Base-by-base conservation (phyloP, 192 early-diverging fungal species). In the Dissophora ornata region DNA sequence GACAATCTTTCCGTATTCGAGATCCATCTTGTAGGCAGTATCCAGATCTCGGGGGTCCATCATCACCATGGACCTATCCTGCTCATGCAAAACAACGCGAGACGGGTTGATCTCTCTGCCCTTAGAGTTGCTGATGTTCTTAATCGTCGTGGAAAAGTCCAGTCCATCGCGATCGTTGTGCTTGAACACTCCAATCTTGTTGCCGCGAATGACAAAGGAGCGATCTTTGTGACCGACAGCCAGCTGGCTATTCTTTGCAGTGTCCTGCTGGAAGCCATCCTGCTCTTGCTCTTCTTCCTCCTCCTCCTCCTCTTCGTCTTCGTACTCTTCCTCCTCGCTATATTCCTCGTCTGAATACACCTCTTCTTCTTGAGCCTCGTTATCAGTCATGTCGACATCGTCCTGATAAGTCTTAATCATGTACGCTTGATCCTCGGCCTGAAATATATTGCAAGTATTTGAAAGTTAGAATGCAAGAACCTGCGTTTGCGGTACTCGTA, bases 191-290 rank as follows among this genome's bases (percentile, higher is more conserved):
- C 96, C 95, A 67, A 98, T 95, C 40, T 86, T 87, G 80, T 89
- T 85, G 26, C 96, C 96, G 30, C 95, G 92, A 15, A 96, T 90
- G 22, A 97, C 93, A 81, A 94, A 97, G 12, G 96, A 95, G 19
- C 94, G 89, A 50, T 93, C 90, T 79, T 94, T 93, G 81, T 90
- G 89, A 0, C 95, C 95, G 34, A 97, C 91, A 4, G 91, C 89
- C 34, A 98, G 85, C 49, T 89, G 90, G 12, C 86, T 93, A 80
- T 96, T 96, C 56, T 83, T 87, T 25, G 77, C 83, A 38, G 54
- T 58, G 21, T 57, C 77, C 22, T 69, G 52, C 7, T 57, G 62
- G 34, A 67, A 65, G 29, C 69, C 69, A 10, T 78, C 62, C 11
- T 77, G 78, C 4, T 54, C 59, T 9, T 79, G 66, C 22, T 80